A percentile compares a stretch with the other conserved stretches of the same genome.
Evolutionary conservation across 495 filamentous ascomycete genomes (phyloP).

Genomic region (Hypoxylon subgilvum): DNA sequence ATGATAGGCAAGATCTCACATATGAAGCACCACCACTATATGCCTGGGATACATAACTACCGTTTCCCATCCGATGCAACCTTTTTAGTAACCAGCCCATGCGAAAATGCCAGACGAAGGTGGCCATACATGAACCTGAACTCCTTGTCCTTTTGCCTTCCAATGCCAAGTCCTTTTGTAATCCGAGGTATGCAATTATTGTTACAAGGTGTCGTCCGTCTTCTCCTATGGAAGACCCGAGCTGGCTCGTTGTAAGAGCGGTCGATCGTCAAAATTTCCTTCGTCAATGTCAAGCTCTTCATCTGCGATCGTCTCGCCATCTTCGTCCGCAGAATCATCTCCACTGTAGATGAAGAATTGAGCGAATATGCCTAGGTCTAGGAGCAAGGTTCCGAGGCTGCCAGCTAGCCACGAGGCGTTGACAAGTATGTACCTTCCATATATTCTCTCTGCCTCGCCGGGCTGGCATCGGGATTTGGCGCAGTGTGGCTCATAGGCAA

Average conservation of each 20-base stretch:
- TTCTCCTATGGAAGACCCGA: conserved; percentile 31
- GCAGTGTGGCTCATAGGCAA: conserved; percentile 79
- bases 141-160: conserved; percentile 9
- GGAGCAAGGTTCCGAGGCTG: conserved; percentile 80
- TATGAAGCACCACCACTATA: too few species aligned
- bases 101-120: background rate
- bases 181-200: conserved; percentile 14
- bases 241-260: conserved; percentile 46
- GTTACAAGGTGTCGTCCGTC: background rate
- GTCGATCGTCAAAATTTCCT: conserved; percentile 44
- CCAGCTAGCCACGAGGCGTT: conserved; percentile 90
- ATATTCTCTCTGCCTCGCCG: conserved; percentile 65
- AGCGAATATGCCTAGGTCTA: conserved; percentile 84
- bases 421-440: conserved; percentile 80
- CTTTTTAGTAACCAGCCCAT: background rate
- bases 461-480: conserved; percentile 51
- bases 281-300: conserved; percentile 32
- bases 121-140: conserved; percentile 6
- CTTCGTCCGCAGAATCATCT: conserved; percentile 36
- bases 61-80: background rate
- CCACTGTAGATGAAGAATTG: conserved; percentile 87
- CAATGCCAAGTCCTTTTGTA: conserved; percentile 10
- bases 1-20: too few species aligned
- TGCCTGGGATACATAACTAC: too few species aligned
- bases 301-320: conserved; percentile 25